These are phyloP conservation scores for Penicillium frequentans DNA, from an alignment of 2,329 filamentous ascomycete species.

Conservation along the genomic window DNA sequence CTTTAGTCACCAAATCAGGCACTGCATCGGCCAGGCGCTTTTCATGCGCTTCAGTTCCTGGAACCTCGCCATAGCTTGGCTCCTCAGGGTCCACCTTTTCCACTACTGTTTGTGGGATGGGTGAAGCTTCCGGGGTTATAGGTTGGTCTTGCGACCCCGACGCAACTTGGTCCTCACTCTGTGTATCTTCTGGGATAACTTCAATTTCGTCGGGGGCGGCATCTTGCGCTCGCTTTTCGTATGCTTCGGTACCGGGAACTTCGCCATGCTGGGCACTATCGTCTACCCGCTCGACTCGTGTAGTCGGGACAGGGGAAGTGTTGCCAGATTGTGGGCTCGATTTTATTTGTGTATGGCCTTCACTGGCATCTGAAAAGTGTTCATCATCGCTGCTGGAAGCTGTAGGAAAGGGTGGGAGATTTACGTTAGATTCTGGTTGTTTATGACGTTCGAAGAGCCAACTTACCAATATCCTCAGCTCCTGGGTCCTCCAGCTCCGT, in stretches of 20 bases:
- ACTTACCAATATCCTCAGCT: conserved; percentile 56
- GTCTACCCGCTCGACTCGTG: conserved; percentile 64
- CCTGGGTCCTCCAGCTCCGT: conserved; percentile 58
- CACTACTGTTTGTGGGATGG: conserved; percentile 60
- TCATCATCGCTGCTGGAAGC: conserved; percentile 58
- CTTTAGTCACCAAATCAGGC: conserved; percentile 58
- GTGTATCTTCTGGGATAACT: conserved; percentile 51
- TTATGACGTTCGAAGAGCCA: conserved; percentile 1
- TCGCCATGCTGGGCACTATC: conserved; percentile 60
- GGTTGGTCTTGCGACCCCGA: conserved; percentile 47
- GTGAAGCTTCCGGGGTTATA: conserved; percentile 52
- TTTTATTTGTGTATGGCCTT: conserved; percentile 48
- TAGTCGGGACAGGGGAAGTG: conserved; percentile 58
- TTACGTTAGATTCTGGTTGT: neutral
- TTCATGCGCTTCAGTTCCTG: conserved; percentile 60
- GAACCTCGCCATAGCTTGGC: conserved; percentile 61
- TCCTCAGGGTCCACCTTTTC: conserved; percentile 60
- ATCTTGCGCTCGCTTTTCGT: conserved; percentile 58
- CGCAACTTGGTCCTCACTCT: conserved; percentile 42
- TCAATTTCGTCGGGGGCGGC: conserved; percentile 65
- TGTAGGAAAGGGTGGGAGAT: conserved; percentile 20
- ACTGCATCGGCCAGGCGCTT: conserved; percentile 58
- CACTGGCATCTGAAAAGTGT: conserved; percentile 66
- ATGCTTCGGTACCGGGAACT: conserved; percentile 61
- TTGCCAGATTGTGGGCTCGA: conserved; percentile 41